These are phyloP conservation scores for Lentinula detonsa DNA, from an alignment of 768 basidiomycete genomes.

Conservation along the genomic window DNA sequence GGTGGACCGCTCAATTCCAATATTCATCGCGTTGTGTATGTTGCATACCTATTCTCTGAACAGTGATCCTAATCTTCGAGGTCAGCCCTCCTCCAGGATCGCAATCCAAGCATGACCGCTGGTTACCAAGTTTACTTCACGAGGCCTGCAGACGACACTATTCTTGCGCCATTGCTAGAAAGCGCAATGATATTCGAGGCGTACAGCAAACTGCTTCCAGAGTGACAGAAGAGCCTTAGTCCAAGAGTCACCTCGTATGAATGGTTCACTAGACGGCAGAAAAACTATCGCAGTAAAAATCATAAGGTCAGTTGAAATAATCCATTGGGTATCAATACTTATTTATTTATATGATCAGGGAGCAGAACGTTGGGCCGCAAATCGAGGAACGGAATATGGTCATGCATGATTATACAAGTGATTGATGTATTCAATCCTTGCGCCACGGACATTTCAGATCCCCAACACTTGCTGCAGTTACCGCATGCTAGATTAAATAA, in stretches of 20 bases:
- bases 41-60: not conserved
- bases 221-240: constrained; percentile 16
- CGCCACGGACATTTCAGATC: no score
- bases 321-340: no score
- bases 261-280: constrained; percentile 39
- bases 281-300: constrained; percentile 38
- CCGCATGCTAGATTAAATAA: no score
- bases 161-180: constrained; percentile 44
- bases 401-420: no score
- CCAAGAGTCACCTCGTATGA: constrained; percentile 31
- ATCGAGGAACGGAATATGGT: no score
- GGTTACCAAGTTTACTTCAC: constrained; percentile 70
- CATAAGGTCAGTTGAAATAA: constrained; percentile 21
- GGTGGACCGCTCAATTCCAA: constrained; percentile 61
- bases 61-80: constrained; percentile 7
- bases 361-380: no score
- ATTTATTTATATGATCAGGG: no score
- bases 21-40: constrained; percentile 57
- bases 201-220: constrained; percentile 30
- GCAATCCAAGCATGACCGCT: constrained; percentile 48
- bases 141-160: constrained; percentile 47
- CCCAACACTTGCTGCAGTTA: no score
- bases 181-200: constrained; percentile 44
- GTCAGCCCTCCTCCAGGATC: constrained; percentile 52
- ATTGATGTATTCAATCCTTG: no score